Evolutionary conservation across 139 green algal genomes (phyloP).

Genomic region (Micractinium sp.): DNA sequence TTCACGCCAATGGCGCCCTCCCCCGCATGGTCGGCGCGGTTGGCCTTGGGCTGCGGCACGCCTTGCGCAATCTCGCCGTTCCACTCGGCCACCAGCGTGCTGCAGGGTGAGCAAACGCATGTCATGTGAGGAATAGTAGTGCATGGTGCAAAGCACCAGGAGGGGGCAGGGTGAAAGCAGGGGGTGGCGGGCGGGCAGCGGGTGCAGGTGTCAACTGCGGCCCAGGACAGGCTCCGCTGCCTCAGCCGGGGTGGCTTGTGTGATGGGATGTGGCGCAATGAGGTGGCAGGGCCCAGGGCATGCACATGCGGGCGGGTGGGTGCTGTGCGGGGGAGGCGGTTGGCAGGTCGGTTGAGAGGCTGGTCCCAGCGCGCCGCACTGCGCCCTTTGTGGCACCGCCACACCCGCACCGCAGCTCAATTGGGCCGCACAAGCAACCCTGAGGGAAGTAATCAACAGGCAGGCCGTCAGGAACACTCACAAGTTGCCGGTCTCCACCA

Average conservation of each 20-base stretch:
- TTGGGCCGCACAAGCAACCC: background rate
- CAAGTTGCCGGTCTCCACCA: slow-evolving; percentile 68
- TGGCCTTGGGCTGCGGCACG: background rate
- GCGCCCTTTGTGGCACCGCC: too few relatives aligned
- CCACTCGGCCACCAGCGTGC: slow-evolving; percentile 20
- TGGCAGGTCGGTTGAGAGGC: too few relatives aligned
- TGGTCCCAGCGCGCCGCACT: too few relatives aligned
- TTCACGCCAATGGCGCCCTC: slow-evolving; percentile 10
- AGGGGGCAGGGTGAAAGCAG: background rate
- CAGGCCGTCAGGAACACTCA: slow-evolving; percentile 38
- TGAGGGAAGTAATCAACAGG: background rate
- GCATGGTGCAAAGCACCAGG: background rate
- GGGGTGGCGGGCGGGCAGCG: too few relatives aligned
- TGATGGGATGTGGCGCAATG: background rate
- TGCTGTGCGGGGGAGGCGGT: background rate
- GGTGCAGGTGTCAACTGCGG: too few relatives aligned
- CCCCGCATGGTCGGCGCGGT: too few relatives aligned
- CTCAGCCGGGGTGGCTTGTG: background rate
- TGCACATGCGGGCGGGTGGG: background rate
- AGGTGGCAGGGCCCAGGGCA: background rate
- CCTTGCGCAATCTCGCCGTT: slow-evolving; percentile 18
- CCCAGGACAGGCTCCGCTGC: too few relatives aligned
- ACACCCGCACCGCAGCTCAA: too few relatives aligned
- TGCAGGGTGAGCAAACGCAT: background rate
- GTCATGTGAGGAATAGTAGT: background rate